Base-by-base conservation (phyloP, 805 yeast genomes). In the Kodamaea kaohsiungensis region DNA sequence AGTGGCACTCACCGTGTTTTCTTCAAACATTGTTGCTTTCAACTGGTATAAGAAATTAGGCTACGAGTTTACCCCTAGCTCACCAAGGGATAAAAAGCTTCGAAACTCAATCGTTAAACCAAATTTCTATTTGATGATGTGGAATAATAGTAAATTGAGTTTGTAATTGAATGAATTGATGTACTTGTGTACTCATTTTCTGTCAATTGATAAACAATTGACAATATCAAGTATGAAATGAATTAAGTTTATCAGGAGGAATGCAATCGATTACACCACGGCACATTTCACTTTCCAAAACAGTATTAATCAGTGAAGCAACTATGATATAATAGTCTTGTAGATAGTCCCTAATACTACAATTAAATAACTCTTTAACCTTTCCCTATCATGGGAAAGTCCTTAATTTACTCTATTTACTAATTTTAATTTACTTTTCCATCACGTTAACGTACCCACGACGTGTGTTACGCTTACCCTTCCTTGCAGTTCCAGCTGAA, bases 381-480 rank as follows among this genome's bases (percentile, higher is more conserved):
- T 30, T 12, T 12, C 35, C 35, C 3, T n/a, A n/a, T 30, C 35
- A 30, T 22, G 6, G 13, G 35, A 30, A 12, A 30, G 35, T 30
- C 35, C 10, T 43, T 7, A 43, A 18, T 39, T 39, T 15, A 16
- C 15, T 19, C 22, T 30, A 30, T n/a, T n/a, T 18, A 35, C 10
- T 39, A 38, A 2, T 48, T 27, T 25, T 12, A 42, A 42, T 47
- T 48, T 53, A 49, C 49, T 54, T 52, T 35, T 56, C 56, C 87
- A 86, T 82, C 7, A 86, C 87, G 66, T 87, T 88, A 46, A 87
- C 89, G 62, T 87, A 87, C 4, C 83, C 73, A 61, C 77, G 69
- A 49, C 73, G 69, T 3, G 66, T 65, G 13, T 65, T 68, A 53
- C 68, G 66, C 59, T 70, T 71, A 18, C 63, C 59, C 53, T 64